Evolutionary conservation across 495 filamentous ascomycete genomes (phyloP).

Genomic region (Daldinia bambusicola): DNA sequence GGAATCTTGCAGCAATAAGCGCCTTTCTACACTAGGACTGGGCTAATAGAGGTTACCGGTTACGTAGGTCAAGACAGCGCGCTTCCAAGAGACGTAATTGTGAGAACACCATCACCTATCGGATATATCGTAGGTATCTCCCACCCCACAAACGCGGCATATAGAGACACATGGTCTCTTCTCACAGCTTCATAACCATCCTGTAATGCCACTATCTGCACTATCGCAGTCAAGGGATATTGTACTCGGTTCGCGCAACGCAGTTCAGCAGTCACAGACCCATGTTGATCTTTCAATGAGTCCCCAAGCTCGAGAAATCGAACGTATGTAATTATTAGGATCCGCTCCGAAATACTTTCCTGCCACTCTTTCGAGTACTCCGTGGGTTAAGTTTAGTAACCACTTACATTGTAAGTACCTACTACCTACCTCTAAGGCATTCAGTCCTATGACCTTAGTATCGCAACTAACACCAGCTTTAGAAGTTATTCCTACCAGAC

Average conservation of each 20-base stretch:
- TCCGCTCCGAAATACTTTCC: not conserved
- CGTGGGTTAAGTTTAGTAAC: not conserved
- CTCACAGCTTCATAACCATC: not conserved
- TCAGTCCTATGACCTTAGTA: not conserved
- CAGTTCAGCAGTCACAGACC: not conserved
- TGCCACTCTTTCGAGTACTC: not conserved
- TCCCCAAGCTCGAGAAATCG: not conserved
- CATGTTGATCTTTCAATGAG: not conserved
- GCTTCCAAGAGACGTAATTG: not conserved
- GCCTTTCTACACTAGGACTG: not conserved
- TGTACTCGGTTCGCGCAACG: not conserved
- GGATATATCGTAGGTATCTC: not conserved
- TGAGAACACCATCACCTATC: conserved; percentile 1
- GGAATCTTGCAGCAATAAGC: not conserved
- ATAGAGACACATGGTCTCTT: not conserved
- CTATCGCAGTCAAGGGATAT: not conserved
- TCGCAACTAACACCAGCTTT: not conserved
- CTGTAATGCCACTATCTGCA: not conserved
- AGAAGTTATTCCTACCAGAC: not conserved
- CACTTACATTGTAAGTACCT: not conserved
- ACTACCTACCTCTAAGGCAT: not conserved
- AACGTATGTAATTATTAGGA: not conserved
- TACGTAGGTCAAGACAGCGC: not conserved
- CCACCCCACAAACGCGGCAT: not conserved
- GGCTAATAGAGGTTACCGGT: not conserved